Base-by-base conservation (phyloP, 305 asterid genomes). In the Fraxinus angustifolia region DNA sequence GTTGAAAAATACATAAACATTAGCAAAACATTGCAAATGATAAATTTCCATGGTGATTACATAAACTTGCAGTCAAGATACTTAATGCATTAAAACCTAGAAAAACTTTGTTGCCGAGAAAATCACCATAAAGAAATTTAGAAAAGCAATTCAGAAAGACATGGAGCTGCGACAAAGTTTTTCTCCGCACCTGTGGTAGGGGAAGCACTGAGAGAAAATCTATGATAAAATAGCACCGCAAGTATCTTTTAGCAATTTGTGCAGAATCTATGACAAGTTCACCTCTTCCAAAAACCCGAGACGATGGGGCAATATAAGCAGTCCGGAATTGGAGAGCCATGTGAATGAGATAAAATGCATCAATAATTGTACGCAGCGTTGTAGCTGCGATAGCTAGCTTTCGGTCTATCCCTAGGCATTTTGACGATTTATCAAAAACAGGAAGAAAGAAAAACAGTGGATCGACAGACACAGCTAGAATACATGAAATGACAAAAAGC, bases 201-300 rank as follows among this genome's bases (percentile, higher is more conserved):
- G 99, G 99, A 83, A 96, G 93, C 86, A 96, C 92, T 0, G 99
- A 88, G 79, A 96, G 97, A 87, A 96, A 91, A 90, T 96, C 99
- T 67, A 94, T 86, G 85, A 96, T 90, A 79, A 96, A 96, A 75
- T 96, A 89, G 89, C 82, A 89, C 87, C 93, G 88, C 94, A 96
- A 76, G 92, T 96, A 96, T 86, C 98, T 88, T 86, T 96, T 96
- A 56, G 98, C 99, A 73, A 96, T 96, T 90, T 94, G 90, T 68
- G 89, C 95, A 80, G 96, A 94, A 91, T 94, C 97, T 81, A 96
- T 94, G 21, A 94, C 99, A 82, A 96, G 99, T 92, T 96, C 99
- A 78, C 98, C 99, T 79, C 99, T 87, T 77, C 99, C 99, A 90
- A 96, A 96, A 79, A 96, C 99, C 84, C 99, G 93, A 79, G 99